Base-by-base conservation (phyloP, 2,329 filamentous ascomycete genomes). In the Aspergillus sp. region DNA sequence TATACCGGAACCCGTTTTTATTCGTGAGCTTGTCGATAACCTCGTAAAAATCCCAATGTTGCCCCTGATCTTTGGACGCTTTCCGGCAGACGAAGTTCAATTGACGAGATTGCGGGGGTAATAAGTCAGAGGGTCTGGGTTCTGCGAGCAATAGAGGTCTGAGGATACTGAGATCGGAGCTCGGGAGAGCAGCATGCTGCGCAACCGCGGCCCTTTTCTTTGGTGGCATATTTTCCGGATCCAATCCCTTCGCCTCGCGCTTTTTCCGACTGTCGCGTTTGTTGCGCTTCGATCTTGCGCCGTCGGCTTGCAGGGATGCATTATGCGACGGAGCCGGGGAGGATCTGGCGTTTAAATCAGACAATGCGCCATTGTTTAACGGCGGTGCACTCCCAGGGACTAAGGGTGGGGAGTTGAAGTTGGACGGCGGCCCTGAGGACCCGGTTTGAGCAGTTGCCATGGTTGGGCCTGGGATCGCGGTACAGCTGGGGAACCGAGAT, bases 1-100 rank as follows among this genome's bases (percentile, higher is more conserved):
- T 82, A 57, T 96, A 96, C 38, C 86, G 82, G 56, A 89, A 96
- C 34, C 80, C 74, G 45, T 72, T 74, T 47, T 77, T 76, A 51
- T 80, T 80, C 51, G 75, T 76, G 5, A 78, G 72, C 36, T 64
- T 64, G 38, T 64, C 61, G 15, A 57, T 58, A 19, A 64, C 49
- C 32, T 64, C 61, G 33, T 61, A 62, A 30, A 64, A 64, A 30
- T 61, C 52, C 56, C 59, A 63, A 22, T 43, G 55, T 32, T 57
- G 51, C 2, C 52, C 49, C 6, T 58, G 37, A 1, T 54, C 43
- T 5, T 52, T 43, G 1, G 60, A 63, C n/a, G 45, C 42, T 41
- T 58, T 63, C 20, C 44, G 49, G 26, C 37, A 55, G 26, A 58
- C 50, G 11, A 48, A 52, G 31, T 58, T 63, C 40, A 64, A 41